Base-by-base conservation (phyloP, 176 grass and related monocot species). In the Themeda triandra region DNA sequence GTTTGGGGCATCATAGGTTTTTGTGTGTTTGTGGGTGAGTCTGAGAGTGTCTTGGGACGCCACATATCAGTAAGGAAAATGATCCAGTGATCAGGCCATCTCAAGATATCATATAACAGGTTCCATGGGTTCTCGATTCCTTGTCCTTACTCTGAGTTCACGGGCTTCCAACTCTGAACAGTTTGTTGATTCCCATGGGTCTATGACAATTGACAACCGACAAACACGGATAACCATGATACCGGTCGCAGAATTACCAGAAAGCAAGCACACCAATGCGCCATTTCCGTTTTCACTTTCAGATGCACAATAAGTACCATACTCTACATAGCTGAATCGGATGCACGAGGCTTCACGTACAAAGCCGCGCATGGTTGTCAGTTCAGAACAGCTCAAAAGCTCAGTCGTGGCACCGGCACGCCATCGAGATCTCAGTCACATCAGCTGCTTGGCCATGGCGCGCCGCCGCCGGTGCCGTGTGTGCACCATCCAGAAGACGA, bases 401-500 rank as follows among this genome's bases (percentile, higher is more conserved):
- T 71, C 15, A 18, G 30, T 10, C 32, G 13, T 40, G 56, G 13
- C 70, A 4, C 12, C 3, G 44, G 11, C 17, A 13, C 25, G 9
- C 41, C 41, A 41, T 74, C 33, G 17, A 4, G 8, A 36, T 36
- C 14, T 42, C 5, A 23, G 23, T 71, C 75, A 82, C n/a, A n/a
- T n/a, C n/a, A 31, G 17, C 15, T 33, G 70, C 89, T 89, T 92
- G 88, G 28, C 58, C 76, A 80, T 71, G 46, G 58, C 31, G 33
- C 93, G 86, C 84, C 91, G 91, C 28, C 91, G 87, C 4, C 81
- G 86, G 42, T 96, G 93, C 81, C 93, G 80, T 1, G 88, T 89
- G 83, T 92, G 92, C 42, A 96, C 46, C 80, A 96, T 78, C 93
- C 96, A 96, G 83, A 91, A 91, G 10, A 92, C 77, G 62, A 91